These are phyloP conservation scores for Oxyria digyna DNA, from an alignment of 148 eudicot genomes.

Conservation along the genomic window DNA sequence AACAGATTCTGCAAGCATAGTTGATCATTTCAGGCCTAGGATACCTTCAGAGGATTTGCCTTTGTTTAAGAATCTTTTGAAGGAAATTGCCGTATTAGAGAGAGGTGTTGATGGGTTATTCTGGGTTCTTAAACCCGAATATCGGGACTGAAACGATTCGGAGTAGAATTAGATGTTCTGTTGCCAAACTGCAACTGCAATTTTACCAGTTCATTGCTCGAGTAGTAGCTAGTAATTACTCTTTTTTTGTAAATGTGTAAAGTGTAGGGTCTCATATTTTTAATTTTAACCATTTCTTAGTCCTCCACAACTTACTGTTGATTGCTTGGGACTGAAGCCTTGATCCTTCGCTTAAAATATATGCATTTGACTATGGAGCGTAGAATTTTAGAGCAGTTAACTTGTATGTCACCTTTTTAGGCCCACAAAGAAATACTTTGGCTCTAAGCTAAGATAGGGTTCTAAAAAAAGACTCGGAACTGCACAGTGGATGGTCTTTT, in stretches of 20 bases:
- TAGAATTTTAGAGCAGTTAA: neutral
- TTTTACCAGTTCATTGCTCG: neutral
- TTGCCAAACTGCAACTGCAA: slow-evolving; percentile 1
- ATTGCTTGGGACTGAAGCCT: neutral
- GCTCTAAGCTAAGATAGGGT: slow-evolving; percentile 1
- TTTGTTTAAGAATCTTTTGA: slow-evolving; percentile 79
- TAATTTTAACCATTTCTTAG: neutral
- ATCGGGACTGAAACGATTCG: slow-evolving; percentile 14
- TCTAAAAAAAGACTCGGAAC: too few species aligned
- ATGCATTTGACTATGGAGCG: neutral
- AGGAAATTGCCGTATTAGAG: slow-evolving; percentile 75
- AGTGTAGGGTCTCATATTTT: neutral
- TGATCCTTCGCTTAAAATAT: neutral
- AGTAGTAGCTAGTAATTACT: neutral
- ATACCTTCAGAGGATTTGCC: slow-evolving; percentile 79
- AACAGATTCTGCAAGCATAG: slow-evolving; percentile 52
- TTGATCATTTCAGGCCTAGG: slow-evolving; percentile 65
- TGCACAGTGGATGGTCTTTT: too few species aligned
- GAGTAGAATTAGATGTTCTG: neutral
- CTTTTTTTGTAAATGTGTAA: neutral
- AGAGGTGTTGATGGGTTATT: slow-evolving; percentile 47
- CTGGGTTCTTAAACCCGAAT: slow-evolving; percentile 85
- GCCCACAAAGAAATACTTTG: neutral
- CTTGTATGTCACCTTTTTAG: neutral
- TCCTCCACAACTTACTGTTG: neutral